These are phyloP conservation scores for Pelargonium cotyledonis DNA, from an alignment of 441 rosid species.

Conservation along the genomic window DNA sequence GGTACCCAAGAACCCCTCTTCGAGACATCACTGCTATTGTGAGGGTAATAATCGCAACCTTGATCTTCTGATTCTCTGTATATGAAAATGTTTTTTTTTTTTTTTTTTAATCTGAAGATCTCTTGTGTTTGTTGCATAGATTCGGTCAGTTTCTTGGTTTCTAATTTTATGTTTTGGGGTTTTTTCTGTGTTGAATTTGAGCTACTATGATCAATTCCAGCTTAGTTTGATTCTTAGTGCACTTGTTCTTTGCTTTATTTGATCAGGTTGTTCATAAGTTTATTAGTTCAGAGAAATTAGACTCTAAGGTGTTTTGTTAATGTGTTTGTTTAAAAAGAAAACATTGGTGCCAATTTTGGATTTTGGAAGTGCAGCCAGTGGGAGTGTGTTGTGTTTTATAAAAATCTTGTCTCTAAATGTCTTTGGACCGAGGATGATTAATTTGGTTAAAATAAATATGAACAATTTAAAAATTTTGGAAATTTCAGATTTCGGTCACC, in stretches of 20 bases:
- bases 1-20: slow-evolving; percentile 84
- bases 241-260: neutral
- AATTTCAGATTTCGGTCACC: too few relatives aligned
- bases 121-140: neutral
- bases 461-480: too few relatives aligned
- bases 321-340: too few relatives aligned
- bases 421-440: too few relatives aligned
- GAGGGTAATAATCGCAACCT: neutral
- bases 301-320: too few relatives aligned
- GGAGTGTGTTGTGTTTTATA: neutral
- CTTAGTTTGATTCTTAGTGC: too few relatives aligned
- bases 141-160: neutral
- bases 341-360: neutral
- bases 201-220: neutral
- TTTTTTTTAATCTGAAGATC: neutral
- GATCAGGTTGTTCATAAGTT: too few relatives aligned
- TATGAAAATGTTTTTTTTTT: too few relatives aligned
- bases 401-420: too few relatives aligned
- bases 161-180: neutral
- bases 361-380: neutral
- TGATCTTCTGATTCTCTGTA: neutral
- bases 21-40: slow-evolving; percentile 30
- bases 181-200: neutral
- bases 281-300: neutral
- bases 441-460: too few relatives aligned